Base-by-base conservation (phyloP, 306 rosid genomes). In the Echinosophora koreensis region DNA sequence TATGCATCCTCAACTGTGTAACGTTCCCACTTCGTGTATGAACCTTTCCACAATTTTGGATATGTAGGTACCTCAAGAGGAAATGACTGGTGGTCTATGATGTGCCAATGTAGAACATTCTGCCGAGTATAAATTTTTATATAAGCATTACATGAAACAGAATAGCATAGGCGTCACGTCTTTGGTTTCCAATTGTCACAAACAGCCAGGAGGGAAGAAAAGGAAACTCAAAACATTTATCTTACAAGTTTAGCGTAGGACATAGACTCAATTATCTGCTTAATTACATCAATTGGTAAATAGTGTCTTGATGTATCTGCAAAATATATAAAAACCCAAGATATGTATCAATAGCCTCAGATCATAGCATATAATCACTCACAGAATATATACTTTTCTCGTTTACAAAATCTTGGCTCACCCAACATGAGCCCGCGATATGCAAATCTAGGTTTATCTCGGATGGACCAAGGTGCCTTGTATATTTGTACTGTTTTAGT, bases 21-120 rank as follows among this genome's bases (percentile, higher is more conserved):
- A 12, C 97, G 97, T 88, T 95, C 99, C 88, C 85, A 88, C 81
- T 92, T 72, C 41, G 96, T 70, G 64, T 92, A 95, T 55, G 99
- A 77, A 69, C 97, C 99, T 86, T 89, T 79, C 99, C 99, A 95
- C 76, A 95, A 78, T 4, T 92, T 88, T 51, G 97, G 99, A 84
- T 87, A 91, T 4, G 94, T n/a, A 66, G 98, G 97, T 68, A 90
- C 85, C 88, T 95, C 99, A 1, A 95, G 84, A 63, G 99, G 97
- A 89, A 95, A 95, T 59, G 99, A 84, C 57, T 95, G 81, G 74
- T 73, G 84, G 54, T 95, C 99, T 83, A 95, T 84, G 74, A 91
- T 77, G 88, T 95, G 97, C 99, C 99, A 95, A 87, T 95, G 99
- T 67, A 95, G 91, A 66, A 95, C 97, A 89, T 95, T 95, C 99